phyloP scores from a whole-genome alignment of 1,284 basidiomycete species.

The Leccinum pallidistipes region DNA sequence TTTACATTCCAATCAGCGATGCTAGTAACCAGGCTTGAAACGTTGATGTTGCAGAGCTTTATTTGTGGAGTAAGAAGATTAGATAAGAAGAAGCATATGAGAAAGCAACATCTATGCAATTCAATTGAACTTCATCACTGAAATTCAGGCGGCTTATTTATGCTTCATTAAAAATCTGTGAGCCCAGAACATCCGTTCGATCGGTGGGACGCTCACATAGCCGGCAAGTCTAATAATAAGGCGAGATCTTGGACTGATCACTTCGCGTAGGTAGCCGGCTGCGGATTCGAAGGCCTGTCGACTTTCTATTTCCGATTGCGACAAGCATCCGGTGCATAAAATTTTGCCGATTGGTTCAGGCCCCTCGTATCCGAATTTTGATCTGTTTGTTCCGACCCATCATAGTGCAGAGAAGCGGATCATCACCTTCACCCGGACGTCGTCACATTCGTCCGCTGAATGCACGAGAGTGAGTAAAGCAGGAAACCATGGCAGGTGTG shows the following conservation, averaged over 20 bases:
- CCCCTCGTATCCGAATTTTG: too few relatives aligned
- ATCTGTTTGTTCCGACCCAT: too few relatives aligned
- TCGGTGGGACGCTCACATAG: background rate
- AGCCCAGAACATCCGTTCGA: background rate
- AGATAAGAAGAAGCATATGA: background rate
- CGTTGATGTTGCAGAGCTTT: background rate
- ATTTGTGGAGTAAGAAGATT: background rate
- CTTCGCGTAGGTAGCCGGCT: too few relatives aligned
- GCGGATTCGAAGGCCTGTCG: too few relatives aligned
- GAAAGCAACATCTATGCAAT: background rate
- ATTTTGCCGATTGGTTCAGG: too few relatives aligned
- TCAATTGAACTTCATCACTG: background rate
- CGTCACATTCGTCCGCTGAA: too few relatives aligned
- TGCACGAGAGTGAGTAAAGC: too few relatives aligned
- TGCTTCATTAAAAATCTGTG: background rate
- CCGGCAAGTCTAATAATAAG: background rate
- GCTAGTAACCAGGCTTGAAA: background rate
- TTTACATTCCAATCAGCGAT: background rate
- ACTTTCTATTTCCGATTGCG: too few relatives aligned
- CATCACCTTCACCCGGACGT: too few relatives aligned
- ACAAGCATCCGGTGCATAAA: background rate
- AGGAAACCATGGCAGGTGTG: too few relatives aligned
- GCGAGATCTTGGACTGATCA: background rate
- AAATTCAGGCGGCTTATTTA: background rate
- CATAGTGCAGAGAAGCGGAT: too few relatives aligned